Conservation (phyloP, 805 yeast species). For the Pichia scutulata region DNA sequence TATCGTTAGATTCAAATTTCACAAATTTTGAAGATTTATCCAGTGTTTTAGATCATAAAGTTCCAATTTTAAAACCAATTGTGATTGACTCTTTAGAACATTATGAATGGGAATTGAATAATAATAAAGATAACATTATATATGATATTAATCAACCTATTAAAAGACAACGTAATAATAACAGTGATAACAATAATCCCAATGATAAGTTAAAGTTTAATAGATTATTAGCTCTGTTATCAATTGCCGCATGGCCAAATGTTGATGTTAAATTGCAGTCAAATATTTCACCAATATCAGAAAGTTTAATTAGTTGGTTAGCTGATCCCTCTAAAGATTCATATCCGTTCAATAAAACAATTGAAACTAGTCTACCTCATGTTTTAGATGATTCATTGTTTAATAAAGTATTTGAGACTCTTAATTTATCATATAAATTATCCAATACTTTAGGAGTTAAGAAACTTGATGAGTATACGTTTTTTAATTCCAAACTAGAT, state of each 20-base stretch:
- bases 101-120: conserved; percentile 19
- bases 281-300: conserved; percentile 12
- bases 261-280: conserved; percentile 11
- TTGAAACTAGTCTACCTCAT: conserved; percentile 11
- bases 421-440: conserved; percentile 11
- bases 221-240: conserved; percentile 15
- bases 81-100: conserved; percentile 41
- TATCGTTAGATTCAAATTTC: conserved; percentile 40
- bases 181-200: not conserved
- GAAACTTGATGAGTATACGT: conserved; percentile 12
- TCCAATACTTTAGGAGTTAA: not conserved
- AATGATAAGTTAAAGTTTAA: conserved; percentile 2
- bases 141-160: not conserved
- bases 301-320: conserved; percentile 26
- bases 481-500: conserved; percentile 11
- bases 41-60: conserved; percentile 9
- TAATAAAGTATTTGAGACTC: conserved; percentile 14
- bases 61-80: conserved; percentile 41
- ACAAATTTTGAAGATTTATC: conserved; percentile 10
- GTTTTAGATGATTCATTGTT: conserved; percentile 9
- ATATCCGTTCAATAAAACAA: conserved; percentile 13
- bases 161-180: not conserved
- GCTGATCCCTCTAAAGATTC: conserved; percentile 13
- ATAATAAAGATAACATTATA: not conserved
- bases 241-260: conserved; percentile 14